Base-by-base conservation (phyloP, 2,329 filamentous ascomycete species). In the Didymella segeticola region DNA sequence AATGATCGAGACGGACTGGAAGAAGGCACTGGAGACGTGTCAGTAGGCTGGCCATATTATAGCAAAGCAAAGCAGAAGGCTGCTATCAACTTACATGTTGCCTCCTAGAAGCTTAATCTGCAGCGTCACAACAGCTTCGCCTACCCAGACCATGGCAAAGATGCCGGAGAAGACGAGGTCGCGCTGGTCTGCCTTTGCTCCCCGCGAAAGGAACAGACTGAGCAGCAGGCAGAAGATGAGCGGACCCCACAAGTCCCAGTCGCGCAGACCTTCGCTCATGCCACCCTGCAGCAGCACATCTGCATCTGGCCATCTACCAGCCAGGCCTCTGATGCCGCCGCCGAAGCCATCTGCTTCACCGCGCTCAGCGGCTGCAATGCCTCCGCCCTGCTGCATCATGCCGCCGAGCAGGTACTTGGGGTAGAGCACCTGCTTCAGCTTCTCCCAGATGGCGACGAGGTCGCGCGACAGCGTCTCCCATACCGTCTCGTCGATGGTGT, bases 171-270 rank as follows among this genome's bases (percentile, higher is more conserved):
- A 99, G 23, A 98, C 93, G 33, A 90, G 78, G 57, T 93, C 91
- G 70, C 89, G 90, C 79, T 99, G 95, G 41, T 91, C 85, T 1
- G 84, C 82, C 64, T 87, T 83, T 12, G 91, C 91, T 58, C 89
- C 86, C 71, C 96, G 85, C 64, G 93, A 96, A 53, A 99, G 81
- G 66, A 99, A 86, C 75, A 96, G 83, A 63, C 91, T 93, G 53
- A 99, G 80, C 53, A 96, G 79, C 62, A 99, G 79, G 68, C 93
- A 97, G 80, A 99, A 99, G 61, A 99, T 87, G 51, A 99, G 80
- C 29, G 95, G 95, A 0, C 95, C 95, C 95, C 95, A 99, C 45
- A 99, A 84, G 82, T 99, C 95, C 95, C 95, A 99, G 78, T 99
- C 93, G 58, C 93, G 82, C 70, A 98, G 78, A 1, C 93, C 93